Base-by-base conservation (phyloP, 2,329 filamentous ascomycete genomes). In the Rosellinia necatrix region DNA sequence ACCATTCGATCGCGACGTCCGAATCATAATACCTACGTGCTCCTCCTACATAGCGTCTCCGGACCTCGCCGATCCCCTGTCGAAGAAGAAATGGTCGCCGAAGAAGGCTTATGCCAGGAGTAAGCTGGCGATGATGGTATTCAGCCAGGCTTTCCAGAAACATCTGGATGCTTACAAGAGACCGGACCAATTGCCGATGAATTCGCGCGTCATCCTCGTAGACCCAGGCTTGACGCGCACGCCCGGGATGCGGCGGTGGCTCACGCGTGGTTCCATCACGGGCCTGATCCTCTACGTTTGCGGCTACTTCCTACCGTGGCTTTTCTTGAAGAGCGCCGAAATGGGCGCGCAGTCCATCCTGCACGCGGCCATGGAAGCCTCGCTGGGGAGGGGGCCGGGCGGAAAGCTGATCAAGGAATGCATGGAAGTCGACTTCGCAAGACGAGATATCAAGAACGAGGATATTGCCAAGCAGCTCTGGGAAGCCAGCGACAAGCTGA, bases 1-100 rank as follows among this genome's bases (percentile, higher is more conserved):
- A 73, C 94, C 94, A 2, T 86, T 96, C 52, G 94, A 99, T 72
- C 85, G 94, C 66, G 94, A 99, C 72, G 91, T 99, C 13, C 83
- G 94, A 59, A 82, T 99, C 59, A 81, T 99, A 53, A 85, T 97
- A 63, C 81, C 90, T 1, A 96, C 90, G 0, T 99, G 96, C 72
- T 87, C 91, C 17, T 88, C 90, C 29, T 97, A 99, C 74, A 90
- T 97, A 64, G 85, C 83, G 1, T 90, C 89, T 3, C 87, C 87
- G 12, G 79, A 91, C 7, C 76, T 90, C 17, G 81, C 81, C 42
- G 81, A 83, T 6, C 78, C 74, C 59, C 71, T 75, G 67, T 73
- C 75, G 9, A 74, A 78, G 35, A 75, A 80, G 43, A 74, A 74
- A 43, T 86, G 84, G 81, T 78, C 82, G 0, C 78, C 85, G 0